phyloP scores from a whole-genome alignment of 2,329 filamentous ascomycete genomes.

The Fusarium buxicola region DNA sequence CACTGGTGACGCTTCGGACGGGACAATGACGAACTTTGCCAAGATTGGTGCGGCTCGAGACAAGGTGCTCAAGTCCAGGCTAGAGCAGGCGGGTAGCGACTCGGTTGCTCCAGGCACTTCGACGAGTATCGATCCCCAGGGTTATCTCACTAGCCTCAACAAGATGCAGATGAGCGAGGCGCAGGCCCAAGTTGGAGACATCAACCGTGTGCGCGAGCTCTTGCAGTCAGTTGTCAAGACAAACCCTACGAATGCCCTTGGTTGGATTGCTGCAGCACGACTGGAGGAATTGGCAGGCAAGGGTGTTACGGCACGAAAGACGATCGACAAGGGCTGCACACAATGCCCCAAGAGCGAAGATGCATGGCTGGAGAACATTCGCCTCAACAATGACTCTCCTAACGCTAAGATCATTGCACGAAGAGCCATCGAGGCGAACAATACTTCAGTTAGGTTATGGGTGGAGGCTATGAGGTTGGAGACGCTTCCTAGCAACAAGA shows the following conservation, averaged over 20 bases:
- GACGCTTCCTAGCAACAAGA: conserved; percentile 83
- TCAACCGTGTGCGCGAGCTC: conserved; percentile 91
- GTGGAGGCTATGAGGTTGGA: conserved; percentile 96
- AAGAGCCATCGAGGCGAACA: conserved; percentile 91
- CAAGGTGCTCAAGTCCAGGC: conserved; percentile 92
- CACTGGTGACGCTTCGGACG: conserved; percentile 69
- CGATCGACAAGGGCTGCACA: conserved; percentile 89
- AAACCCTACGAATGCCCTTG: conserved; percentile 92
- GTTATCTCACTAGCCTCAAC: conserved; percentile 92
- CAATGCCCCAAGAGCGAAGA: conserved; percentile 95
- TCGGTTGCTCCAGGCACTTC: conserved; percentile 80
- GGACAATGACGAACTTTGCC: conserved; percentile 97
- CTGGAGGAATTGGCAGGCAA: conserved; percentile 94
- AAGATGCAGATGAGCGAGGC: conserved; percentile 83
- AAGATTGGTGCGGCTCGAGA: conserved; percentile 96
- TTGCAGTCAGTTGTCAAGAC: conserved; percentile 98
- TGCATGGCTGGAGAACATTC: conserved; percentile 95
- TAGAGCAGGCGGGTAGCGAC: conserved; percentile 84
- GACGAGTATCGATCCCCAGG: conserved; percentile 93
- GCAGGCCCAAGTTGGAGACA: conserved; percentile 89
- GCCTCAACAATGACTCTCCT: conserved; percentile 83
- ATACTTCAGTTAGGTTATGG: conserved; percentile 89
- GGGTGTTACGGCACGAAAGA: conserved; percentile 86
- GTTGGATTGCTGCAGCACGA: conserved; percentile 94
- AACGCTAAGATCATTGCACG: conserved; percentile 97